phyloP scores from a whole-genome alignment of 192 early-diverging fungal genomes.

The Coemansia reversa region DNA sequence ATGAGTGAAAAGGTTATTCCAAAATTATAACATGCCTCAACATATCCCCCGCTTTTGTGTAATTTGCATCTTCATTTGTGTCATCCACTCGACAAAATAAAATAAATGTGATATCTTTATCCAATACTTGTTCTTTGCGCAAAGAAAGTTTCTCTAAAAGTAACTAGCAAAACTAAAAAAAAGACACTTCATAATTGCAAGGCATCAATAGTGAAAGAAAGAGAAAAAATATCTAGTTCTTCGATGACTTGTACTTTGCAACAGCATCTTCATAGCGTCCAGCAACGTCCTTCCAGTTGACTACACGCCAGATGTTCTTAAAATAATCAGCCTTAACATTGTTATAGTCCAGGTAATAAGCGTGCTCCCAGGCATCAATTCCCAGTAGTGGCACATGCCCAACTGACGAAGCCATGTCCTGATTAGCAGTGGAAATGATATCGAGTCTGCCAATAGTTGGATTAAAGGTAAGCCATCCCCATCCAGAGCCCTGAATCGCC shows the following conservation, averaged over 20 bases:
- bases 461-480: slow-evolving; percentile 97
- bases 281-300: slow-evolving; percentile 97
- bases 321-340: slow-evolving; percentile 97
- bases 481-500: slow-evolving; percentile 88
- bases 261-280: slow-evolving; percentile 74
- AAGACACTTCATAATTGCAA: not conserved
- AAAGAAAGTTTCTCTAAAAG: no score
- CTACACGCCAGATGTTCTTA: slow-evolving; percentile 89
- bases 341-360: slow-evolving; percentile 97
- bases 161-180: not conserved
- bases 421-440: slow-evolving; percentile 86
- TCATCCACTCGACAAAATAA: not conserved
- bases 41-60: not conserved
- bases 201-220: not conserved
- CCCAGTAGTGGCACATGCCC: slow-evolving; percentile 82
- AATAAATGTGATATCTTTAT: not conserved
- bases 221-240: not conserved
- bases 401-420: slow-evolving; percentile 64
- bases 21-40: not conserved
- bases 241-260: slow-evolving; percentile 13
- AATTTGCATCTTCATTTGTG: not conserved
- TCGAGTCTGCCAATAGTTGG: slow-evolving; percentile 73
- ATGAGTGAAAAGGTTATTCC: not conserved
- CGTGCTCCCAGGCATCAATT: slow-evolving; percentile 95
- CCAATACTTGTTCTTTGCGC: no score